These are phyloP conservation scores for Pichia nanzhaoensis DNA, from an alignment of 805 yeast species.

Conservation along the genomic window DNA sequence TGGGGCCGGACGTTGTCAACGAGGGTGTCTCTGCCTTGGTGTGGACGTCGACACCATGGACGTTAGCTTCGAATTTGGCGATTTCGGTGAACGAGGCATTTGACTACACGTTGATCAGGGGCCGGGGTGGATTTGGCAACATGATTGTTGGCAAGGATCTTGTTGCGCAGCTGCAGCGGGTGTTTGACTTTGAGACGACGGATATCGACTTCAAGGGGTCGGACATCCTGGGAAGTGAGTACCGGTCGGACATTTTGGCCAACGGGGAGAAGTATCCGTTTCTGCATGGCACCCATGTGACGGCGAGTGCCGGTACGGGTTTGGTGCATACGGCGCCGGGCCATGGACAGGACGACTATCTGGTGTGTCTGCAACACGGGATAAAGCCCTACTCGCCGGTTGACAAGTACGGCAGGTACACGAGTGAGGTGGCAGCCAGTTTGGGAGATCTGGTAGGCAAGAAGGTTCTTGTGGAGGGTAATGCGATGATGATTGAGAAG, in stretches of 20 bases:
- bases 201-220: conserved; percentile 35
- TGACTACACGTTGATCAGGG: conserved; percentile 46
- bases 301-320: conserved; percentile 82
- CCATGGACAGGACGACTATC: conserved; percentile 91
- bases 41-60: conserved; percentile 99
- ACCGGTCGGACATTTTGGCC: conserved; percentile 47
- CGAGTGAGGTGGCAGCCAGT: conserved; percentile 41
- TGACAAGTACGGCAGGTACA: conserved; percentile 65
- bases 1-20: neutral
- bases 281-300: conserved; percentile 76
- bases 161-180: conserved; percentile 20
- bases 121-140: conserved; percentile 32
- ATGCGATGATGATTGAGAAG: conserved; percentile 36
- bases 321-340: conserved; percentile 97
- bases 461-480: conserved; percentile 59
- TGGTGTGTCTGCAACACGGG: conserved; percentile 52
- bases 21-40: conserved; percentile 41
- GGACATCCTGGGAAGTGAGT: conserved; percentile 35
- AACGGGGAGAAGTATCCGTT: conserved; percentile 44
- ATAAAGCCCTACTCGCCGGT: conserved; percentile 71
- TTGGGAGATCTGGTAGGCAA: conserved; percentile 42
- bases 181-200: conserved; percentile 16
- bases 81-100: conserved; percentile 60
- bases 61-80: conserved; percentile 81
- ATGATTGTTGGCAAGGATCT: conserved; percentile 55